Conservation (phyloP, 176 grass and related monocot genomes). For the Puya raimondii region DNA sequence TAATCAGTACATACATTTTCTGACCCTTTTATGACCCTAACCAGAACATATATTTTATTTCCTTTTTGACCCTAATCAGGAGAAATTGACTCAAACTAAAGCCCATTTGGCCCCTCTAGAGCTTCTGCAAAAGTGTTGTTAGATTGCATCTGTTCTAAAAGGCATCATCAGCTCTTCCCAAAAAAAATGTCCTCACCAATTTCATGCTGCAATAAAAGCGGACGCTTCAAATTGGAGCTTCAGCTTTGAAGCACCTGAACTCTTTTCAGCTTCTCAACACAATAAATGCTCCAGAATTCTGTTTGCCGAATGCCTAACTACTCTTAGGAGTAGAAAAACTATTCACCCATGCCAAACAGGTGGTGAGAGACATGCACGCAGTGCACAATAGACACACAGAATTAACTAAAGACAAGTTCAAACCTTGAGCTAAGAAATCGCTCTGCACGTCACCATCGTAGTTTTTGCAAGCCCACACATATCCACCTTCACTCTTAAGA, state of each 20-base stretch:
- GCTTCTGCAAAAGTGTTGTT: no score
- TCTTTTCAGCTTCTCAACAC: no score
- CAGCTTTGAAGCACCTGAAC: no score
- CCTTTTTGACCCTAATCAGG: not conserved
- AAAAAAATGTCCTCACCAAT: no score
- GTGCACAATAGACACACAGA: not conserved
- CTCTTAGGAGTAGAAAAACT: no score
- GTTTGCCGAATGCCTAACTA: not conserved
- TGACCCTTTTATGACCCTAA: not conserved
- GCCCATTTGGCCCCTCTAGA: no score
- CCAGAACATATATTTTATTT: not conserved
- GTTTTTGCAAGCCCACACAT: conserved; percentile 99
- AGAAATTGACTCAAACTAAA: no score
- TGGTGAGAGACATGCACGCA: not conserved
- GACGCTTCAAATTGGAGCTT: no score
- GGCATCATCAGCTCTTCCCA: no score
- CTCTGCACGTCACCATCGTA: conserved; percentile 97
- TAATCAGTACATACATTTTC: conserved; percentile 12
- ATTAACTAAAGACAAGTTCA: not conserved
- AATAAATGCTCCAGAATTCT: not conserved
- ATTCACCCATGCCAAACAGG: not conserved
- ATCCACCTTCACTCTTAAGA: conserved; percentile 87
- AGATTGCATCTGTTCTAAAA: no score
- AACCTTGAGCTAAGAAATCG: conserved; percentile 89
- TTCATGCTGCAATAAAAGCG: no score